Evolutionary conservation across 768 basidiomycete genomes (phyloP), one percentile per base, ranked within the genome.

Genomic region (Pisolithus tinctorius): DNA sequence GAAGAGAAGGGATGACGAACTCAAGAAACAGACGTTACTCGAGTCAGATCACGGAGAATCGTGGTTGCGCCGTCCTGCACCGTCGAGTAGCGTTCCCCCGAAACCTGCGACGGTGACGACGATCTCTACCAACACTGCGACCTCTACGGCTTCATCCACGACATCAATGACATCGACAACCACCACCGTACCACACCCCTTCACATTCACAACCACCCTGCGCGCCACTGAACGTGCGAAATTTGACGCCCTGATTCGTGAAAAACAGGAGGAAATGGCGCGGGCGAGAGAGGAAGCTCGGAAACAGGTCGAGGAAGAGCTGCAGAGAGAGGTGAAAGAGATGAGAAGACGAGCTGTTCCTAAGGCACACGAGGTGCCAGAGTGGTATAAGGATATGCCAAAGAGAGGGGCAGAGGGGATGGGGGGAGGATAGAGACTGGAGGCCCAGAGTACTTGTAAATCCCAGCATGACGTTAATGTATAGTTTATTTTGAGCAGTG

Each of bases 351-450:
- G 71, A 56, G 76, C 83, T 16, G 69, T 89, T 43, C 83, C 84
- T 23, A 80, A 73, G 65, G 87, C 87, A 43, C 75, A 88, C 62
- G 79, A 79, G 58, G 75, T 89, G 25, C 87, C 87, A 10, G 83
- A 81, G 56, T 89, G 87, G 87, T 89, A 89, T 59, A 81, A 77
- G 57, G 76, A 77, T 40, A 80, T 77, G 63, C 84, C 84, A 58
- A 86, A 76, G 76, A 79, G 71, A 67, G 67, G 64, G 60, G 64
- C 68, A 2, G 46, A 54, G 5, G 40, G 23, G 49, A 49, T 55
- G 53, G 40, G 40, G 10, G 9, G 31, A 31, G 30, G 30, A 10
- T 31, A 31, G 30, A 9, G 20, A 9, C 2, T 10, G 9, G 30
- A 10, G 7, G 7, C 20, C 1, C 2, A 20, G 20, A 1, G 20